A percentile compares a stretch with the other conserved stretches of the same genome.
phyloP scores from a whole-genome alignment of 257 asterid species.

The Thymus quinquecostatus region DNA sequence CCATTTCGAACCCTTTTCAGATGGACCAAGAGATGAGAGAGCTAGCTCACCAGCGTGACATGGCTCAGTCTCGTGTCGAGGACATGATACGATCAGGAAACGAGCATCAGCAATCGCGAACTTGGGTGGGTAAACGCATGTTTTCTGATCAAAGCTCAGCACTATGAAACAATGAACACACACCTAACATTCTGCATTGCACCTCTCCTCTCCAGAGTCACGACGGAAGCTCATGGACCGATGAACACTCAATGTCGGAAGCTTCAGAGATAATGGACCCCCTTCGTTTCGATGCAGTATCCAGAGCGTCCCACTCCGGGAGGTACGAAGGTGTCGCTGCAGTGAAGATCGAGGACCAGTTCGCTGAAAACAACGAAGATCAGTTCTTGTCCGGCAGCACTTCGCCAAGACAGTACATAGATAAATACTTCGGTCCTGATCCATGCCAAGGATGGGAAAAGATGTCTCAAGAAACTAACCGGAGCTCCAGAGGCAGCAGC shows the following conservation, averaged over 20 bases:
- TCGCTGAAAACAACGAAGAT: constrained; percentile 61
- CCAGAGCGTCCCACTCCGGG: constrained; percentile 51
- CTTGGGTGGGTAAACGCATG: constrained; percentile 49
- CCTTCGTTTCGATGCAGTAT: constrained; percentile 46
- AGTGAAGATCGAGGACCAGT: constrained; percentile 45
- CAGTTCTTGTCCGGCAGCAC: constrained; percentile 70
- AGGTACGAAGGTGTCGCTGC: constrained; percentile 40
- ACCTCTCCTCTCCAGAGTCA: constrained; percentile 42
- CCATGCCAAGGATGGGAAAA: constrained; percentile 92
- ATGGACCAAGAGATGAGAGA: constrained; percentile 76
- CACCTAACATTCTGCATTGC: constrained; percentile 1
- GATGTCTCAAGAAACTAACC: constrained; percentile 45
- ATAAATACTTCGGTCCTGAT: constrained; percentile 95
- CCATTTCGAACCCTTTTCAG: constrained; percentile 39
- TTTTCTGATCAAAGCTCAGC: not conserved
- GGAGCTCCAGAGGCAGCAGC: not conserved
- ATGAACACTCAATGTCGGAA: constrained; percentile 73
- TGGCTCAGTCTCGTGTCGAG: constrained; percentile 65
- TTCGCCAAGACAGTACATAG: constrained; percentile 73
- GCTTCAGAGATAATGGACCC: constrained; percentile 66
- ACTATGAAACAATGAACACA: not conserved
- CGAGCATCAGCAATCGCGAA: constrained; percentile 42
- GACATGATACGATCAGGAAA: constrained; percentile 43
- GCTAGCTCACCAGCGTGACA: constrained; percentile 61
- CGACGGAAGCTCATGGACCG: constrained; percentile 52